Evolutionary conservation across 2,329 filamentous ascomycete species (phyloP).

Genomic region (Endoconidiophora polonica): DNA sequence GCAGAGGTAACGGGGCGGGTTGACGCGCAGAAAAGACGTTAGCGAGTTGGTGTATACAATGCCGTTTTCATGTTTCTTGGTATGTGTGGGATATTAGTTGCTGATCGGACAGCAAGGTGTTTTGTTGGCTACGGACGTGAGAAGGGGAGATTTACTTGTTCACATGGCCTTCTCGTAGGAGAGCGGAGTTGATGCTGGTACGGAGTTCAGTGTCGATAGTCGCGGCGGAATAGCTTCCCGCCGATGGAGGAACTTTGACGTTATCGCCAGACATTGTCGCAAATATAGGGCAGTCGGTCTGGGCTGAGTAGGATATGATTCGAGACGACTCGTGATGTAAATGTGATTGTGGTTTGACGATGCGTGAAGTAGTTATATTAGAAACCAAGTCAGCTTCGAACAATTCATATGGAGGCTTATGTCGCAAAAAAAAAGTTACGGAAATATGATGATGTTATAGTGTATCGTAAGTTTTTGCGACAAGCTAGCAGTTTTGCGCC

Average conservation of each 20-base stretch:
- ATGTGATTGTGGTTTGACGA: not conserved
- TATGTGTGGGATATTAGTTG: too few relatives aligned
- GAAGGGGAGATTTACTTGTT: slow-evolving; percentile 29
- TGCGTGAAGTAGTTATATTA: too few relatives aligned
- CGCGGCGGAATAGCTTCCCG: slow-evolving; percentile 41
- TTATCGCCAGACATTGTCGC: slow-evolving; percentile 13
- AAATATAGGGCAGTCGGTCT: not conserved
- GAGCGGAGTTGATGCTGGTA: slow-evolving; percentile 42
- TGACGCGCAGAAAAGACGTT: too few relatives aligned
- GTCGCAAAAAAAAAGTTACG: too few relatives aligned
- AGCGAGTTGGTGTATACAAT: too few relatives aligned
- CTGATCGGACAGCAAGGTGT: too few relatives aligned
- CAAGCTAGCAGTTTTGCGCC: too few relatives aligned
- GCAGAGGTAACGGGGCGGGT: not conserved
- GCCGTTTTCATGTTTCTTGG: too few relatives aligned
- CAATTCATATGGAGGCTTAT: too few relatives aligned
- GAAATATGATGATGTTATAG: too few relatives aligned
- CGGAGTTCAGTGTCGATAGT: slow-evolving; percentile 45
- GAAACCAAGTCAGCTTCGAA: too few relatives aligned
- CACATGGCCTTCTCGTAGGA: slow-evolving; percentile 43
- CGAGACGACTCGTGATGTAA: not conserved
- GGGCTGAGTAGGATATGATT: not conserved
- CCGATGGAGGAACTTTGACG: slow-evolving; percentile 40
- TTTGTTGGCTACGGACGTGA: not conserved
- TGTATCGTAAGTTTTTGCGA: too few relatives aligned